Percentiles rank a stretch among this genome's conserved stretches.
These are phyloP conservation scores for Pseudocercospora fuligena DNA, from an alignment of 2,329 filamentous ascomycete species.

Conservation along the genomic window DNA sequence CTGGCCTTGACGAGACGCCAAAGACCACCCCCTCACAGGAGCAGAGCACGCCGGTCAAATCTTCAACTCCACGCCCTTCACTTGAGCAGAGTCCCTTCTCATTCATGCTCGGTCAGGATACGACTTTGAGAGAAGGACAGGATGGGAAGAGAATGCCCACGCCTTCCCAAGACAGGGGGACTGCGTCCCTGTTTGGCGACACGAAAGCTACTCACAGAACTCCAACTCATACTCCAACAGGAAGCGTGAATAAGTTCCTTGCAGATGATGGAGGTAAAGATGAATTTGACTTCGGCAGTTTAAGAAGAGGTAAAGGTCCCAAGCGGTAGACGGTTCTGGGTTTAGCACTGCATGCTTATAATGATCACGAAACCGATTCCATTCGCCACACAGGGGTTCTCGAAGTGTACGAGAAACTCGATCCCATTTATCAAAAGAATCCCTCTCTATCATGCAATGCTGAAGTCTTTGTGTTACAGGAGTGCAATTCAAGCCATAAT, in stretches of 20 bases:
- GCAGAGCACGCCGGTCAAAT: not conserved
- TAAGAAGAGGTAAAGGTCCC: slow-evolving; percentile 27
- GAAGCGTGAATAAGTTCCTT: not conserved
- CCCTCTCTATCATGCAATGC: not conserved
- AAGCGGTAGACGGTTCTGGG: not conserved
- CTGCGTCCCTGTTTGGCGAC: slow-evolving; percentile 28
- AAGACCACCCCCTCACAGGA: not conserved
- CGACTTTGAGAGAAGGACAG: not conserved
- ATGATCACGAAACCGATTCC: not conserved
- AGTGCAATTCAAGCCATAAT: not conserved
- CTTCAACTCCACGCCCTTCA: slow-evolving; percentile 22
- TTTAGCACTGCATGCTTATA: not conserved
- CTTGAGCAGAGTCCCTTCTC: slow-evolving; percentile 32
- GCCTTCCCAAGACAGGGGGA: slow-evolving; percentile 12
- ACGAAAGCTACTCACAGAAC: slow-evolving; percentile 10
- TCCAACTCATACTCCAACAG: slow-evolving; percentile 13
- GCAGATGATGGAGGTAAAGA: slow-evolving; percentile 16
- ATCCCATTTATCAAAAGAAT: not conserved
- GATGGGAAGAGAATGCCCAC: not conserved
- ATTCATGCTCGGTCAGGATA: slow-evolving; percentile 32
- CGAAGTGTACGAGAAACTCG: not conserved
- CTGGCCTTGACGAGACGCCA: not conserved
- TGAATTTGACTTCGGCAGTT: slow-evolving; percentile 30
- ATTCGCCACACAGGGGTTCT: not conserved
- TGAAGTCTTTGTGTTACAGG: not conserved